Base-by-base conservation (phyloP, 139 green algal species). In the Chlamydomonas schloesseri region DNA sequence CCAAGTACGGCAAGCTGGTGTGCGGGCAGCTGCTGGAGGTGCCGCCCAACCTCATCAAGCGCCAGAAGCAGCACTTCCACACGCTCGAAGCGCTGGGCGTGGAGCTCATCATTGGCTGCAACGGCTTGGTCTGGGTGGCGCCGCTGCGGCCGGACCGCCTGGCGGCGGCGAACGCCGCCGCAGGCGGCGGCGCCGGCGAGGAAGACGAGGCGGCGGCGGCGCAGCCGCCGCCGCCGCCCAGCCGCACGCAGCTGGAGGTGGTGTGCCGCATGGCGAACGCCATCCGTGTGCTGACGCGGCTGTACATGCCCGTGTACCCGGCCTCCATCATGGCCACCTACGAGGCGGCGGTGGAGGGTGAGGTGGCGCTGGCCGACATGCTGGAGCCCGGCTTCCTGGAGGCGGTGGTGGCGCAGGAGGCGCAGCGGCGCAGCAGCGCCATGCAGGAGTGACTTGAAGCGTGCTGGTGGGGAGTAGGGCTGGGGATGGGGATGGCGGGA, bases 51-150 rank as follows among this genome's bases (percentile, higher is more conserved):
- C 91, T 98, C 15, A 91, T 99, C 23, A 95, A 95, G 74, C 93
- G 96, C 18, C 95, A 98, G 79, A 95, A 95, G 79, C 93, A 96
- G 73, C 96, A 99, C 82, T 98, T 98, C 81, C 84, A 91, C 36
- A 78, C 71, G 15, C 86, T 98, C 13, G 84, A 93, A 37, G 87
- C 68, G 21, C 65, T 91, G 21, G 93, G 93, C 6, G 91, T 98
- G 21, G 90, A 95, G 57, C 36, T 98, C 26, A 97, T 98, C 37
- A 84, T 98, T 33, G 96, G 96, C 9, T 93, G 91, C 88, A 98
- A 98, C 81, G 96, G 96, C 2, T 82, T 93, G 6, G 85, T 99
- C 0, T 99, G 96, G 96, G 91, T 98, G 36, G 71, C 86, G 6
- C 91, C 94, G 33, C 74, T 76, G 78, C 65, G 73, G 33, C 37